These are phyloP conservation scores for Penicillium sp. DNA, from an alignment of 2,329 filamentous ascomycete genomes.

Conservation along the genomic window DNA sequence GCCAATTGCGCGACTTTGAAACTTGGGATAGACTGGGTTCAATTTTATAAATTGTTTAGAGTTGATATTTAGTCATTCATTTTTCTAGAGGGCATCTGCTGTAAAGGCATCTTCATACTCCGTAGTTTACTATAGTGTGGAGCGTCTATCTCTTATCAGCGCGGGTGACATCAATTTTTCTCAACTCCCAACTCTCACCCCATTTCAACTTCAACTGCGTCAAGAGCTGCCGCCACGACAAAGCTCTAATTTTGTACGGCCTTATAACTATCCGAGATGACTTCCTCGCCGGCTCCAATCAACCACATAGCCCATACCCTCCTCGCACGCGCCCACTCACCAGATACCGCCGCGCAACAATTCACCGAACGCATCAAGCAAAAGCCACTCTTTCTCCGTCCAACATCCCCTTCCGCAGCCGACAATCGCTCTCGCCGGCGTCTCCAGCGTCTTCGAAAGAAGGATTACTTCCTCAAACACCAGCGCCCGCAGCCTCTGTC, in stretches of 20 bases:
- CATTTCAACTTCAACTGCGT: conserved; percentile 7
- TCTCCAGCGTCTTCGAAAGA: conserved; percentile 52
- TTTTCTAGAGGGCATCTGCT: not conserved
- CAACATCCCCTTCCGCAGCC: conserved; percentile 68
- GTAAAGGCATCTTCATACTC: too few relatives aligned
- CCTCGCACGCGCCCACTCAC: conserved; percentile 77
- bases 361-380: conserved; percentile 82
- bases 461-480: conserved; percentile 51
- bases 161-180: conserved; percentile 25
- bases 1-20: conserved; percentile 27
- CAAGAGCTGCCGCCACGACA: not conserved
- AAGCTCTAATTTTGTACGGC: not conserved
- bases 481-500: conserved; percentile 72
- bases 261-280: conserved; percentile 20
- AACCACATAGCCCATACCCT: conserved; percentile 63
- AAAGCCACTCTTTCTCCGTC: conserved; percentile 76
- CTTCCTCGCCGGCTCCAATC: conserved; percentile 29
- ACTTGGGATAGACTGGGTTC: not conserved
- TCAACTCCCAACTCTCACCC: conserved; percentile 5
- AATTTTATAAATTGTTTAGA: too few relatives aligned
- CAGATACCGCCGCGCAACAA: conserved; percentile 70
- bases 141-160: conserved; percentile 20
- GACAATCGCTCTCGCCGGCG: conserved; percentile 59
- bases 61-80: not conserved
- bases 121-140: too few relatives aligned